Evolutionary conservation across 768 basidiomycete species (phyloP).

Genomic region (Lentinula sp.): DNA sequence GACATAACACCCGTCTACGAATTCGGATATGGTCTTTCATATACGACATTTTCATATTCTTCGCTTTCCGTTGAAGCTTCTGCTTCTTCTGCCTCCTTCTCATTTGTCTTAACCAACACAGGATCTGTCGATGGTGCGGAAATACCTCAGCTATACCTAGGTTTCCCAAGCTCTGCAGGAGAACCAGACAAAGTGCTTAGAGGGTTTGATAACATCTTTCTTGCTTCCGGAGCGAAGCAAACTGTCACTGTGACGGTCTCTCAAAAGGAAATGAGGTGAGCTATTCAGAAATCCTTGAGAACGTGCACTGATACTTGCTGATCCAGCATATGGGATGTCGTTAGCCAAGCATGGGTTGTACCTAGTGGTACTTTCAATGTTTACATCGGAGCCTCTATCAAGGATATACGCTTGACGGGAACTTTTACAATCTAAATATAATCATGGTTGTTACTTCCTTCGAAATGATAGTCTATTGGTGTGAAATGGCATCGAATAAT

Average conservation of each 20-base stretch:
- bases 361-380: conserved; percentile 48
- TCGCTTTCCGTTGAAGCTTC: conserved; percentile 32
- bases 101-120: conserved; percentile 41
- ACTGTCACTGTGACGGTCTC: conserved; percentile 30
- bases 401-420: conserved; percentile 37
- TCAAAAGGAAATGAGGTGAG: conserved; percentile 41
- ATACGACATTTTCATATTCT: conserved; percentile 66
- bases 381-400: conserved; percentile 46
- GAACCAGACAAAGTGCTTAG: conserved; percentile 45
- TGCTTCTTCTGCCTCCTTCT: conserved; percentile 25
- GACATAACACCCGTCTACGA: conserved; percentile 49
- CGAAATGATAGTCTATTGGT: too few species aligned
- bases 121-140: conserved; percentile 45
- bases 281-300: background rate
- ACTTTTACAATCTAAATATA: conserved; percentile 8
- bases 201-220: conserved; percentile 43
- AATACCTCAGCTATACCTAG: conserved; percentile 48
- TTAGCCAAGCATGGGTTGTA: conserved; percentile 41
- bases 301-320: background rate
- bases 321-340: conserved; percentile 46
- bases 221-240: conserved; percentile 30
- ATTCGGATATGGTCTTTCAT: conserved; percentile 72
- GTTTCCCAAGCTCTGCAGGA: conserved; percentile 37
- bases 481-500: too few species aligned
- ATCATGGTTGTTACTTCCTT: background rate